Evolutionary conservation across 2,329 filamentous ascomycete species (phyloP).

Genomic region (Lomentospora prolificans): DNA sequence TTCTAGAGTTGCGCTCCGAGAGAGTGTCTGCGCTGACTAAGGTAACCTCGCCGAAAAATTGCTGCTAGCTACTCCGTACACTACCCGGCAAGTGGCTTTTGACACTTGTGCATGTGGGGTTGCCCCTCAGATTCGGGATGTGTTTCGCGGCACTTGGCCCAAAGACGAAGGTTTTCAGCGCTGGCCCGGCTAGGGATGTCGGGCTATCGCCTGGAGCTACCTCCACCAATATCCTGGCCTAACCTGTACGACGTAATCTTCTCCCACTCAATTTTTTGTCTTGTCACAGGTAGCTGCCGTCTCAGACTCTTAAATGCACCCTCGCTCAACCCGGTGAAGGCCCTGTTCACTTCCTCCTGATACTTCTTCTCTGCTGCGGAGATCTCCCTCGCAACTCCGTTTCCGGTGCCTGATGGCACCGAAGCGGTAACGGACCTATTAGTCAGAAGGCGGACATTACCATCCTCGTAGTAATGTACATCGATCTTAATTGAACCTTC

Average conservation of each 20-base stretch:
- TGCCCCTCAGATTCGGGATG: slow-evolving; percentile 1
- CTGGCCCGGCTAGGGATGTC: neutral
- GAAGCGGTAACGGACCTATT: slow-evolving; percentile 61
- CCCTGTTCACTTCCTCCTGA: slow-evolving; percentile 89
- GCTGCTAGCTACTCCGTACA: neutral
- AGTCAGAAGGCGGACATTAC: slow-evolving; percentile 90
- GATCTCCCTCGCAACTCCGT: slow-evolving; percentile 68
- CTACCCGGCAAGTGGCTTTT: neutral
- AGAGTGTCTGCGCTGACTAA: neutral
- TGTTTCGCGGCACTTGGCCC: neutral
- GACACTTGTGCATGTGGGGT: neutral
- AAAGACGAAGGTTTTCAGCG: neutral
- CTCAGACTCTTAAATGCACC: slow-evolving; percentile 90
- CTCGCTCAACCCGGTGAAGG: slow-evolving; percentile 81
- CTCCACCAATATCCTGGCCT: slow-evolving; percentile 68
- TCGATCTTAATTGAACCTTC: slow-evolving; percentile 82
- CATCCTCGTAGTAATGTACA: slow-evolving; percentile 99
- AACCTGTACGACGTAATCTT: slow-evolving; percentile 89
- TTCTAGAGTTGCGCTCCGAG: neutral
- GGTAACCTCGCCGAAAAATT: neutral
- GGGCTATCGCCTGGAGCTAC: slow-evolving; percentile 41
- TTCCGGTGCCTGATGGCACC: slow-evolving; percentile 51
- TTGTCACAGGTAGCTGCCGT: slow-evolving; percentile 87
- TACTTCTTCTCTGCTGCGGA: slow-evolving; percentile 78
- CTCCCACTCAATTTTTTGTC: slow-evolving; percentile 99